These are phyloP conservation scores for Eutypella sp. DNA, from an alignment of 2,329 filamentous ascomycete species.

Conservation along the genomic window DNA sequence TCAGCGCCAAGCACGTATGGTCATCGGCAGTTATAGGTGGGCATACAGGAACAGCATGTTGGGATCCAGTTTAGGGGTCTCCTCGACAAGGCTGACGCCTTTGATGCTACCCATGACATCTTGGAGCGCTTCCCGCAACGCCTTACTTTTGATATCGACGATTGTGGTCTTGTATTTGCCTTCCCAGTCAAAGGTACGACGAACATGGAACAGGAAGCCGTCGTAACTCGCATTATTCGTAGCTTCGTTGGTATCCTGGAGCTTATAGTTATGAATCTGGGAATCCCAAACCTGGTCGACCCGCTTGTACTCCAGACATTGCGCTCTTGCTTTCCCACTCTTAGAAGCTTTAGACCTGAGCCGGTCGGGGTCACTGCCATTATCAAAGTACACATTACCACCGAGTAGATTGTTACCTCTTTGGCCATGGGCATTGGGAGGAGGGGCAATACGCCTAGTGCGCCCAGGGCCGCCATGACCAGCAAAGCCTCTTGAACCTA, in stretches of 20 bases:
- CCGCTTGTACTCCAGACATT: constrained; percentile 40
- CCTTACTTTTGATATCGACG: constrained; percentile 81
- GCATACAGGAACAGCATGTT: constrained; percentile 63
- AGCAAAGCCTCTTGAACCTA: constrained; percentile 1
- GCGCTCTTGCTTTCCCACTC: constrained; percentile 16
- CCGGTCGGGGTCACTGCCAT: background rate
- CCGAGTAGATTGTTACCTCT: constrained; percentile 1
- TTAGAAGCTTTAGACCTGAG: background rate
- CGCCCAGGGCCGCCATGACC: background rate
- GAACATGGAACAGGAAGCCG: constrained; percentile 77
- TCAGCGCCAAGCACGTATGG: constrained; percentile 3
- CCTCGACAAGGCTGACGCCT: constrained; percentile 73
- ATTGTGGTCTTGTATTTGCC: constrained; percentile 69
- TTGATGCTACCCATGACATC: constrained; percentile 73
- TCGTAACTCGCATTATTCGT: constrained; percentile 57
- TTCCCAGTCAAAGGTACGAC: constrained; percentile 78
- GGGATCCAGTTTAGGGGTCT: constrained; percentile 67
- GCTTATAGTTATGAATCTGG: constrained; percentile 44
- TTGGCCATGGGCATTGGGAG: background rate
- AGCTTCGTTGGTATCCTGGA: constrained; percentile 49
- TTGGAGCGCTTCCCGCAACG: constrained; percentile 64
- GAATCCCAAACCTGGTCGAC: constrained; percentile 53
- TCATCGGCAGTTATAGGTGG: background rate
- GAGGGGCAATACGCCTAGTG: background rate
- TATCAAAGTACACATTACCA: constrained; percentile 3